These are phyloP conservation scores for Wallacemonas sp. DNA, from an alignment of 208 protist genomes.

Conservation along the genomic window DNA sequence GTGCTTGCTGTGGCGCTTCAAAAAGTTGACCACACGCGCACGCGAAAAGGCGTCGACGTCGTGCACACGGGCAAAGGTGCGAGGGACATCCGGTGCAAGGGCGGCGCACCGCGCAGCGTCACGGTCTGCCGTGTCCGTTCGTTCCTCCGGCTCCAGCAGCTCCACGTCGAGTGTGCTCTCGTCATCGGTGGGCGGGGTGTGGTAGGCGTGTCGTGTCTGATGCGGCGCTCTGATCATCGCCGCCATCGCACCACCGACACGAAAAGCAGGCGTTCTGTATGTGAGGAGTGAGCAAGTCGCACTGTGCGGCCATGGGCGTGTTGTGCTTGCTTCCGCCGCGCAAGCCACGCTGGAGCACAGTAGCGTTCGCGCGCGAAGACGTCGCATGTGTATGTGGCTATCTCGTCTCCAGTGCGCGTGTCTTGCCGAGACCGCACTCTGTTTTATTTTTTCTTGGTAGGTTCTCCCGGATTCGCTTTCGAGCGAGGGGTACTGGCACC, in stretches of 20 bases:
- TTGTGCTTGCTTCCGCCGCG: no score
- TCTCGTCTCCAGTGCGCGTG: no score
- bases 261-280: no score
- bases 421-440: no score
- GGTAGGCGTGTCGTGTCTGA: not conserved
- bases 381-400: no score
- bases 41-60: conserved; percentile 71
- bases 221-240: not conserved
- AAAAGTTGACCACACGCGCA: conserved; percentile 75
- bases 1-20: conserved; percentile 67
- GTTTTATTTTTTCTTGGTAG: no score
- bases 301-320: no score
- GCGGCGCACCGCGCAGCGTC: not conserved
- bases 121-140: not conserved
- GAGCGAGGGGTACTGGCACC: no score
- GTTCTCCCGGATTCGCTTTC: no score
- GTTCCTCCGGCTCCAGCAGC: conserved; percentile 6
- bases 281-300: no score
- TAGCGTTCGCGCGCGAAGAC: not conserved
- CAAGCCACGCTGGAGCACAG: no score
- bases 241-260: not conserved
- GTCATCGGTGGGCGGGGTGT: not conserved
- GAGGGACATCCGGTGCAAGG: conserved; percentile 9
- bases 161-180: not conserved
- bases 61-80: conserved; percentile 29